phyloP scores from a whole-genome alignment of 345 rosid species.

The Physaria fendleri region DNA sequence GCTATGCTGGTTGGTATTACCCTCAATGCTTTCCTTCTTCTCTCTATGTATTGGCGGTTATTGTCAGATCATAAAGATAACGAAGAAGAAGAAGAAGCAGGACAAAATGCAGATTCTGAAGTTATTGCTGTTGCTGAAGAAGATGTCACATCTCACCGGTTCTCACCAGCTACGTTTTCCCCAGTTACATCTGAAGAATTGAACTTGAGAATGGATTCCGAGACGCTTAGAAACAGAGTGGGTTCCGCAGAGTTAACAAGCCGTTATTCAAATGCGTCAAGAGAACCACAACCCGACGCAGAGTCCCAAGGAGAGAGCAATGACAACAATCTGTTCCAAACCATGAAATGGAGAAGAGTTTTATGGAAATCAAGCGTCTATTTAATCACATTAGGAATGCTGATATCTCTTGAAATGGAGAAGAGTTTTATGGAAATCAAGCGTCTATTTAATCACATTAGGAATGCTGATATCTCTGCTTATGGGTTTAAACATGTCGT shows the following conservation, averaged over 20 bases:
- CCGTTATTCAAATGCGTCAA: slow-evolving; percentile 32
- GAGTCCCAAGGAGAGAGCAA: slow-evolving; percentile 25
- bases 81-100: slow-evolving; percentile 31
- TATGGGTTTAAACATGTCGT: slow-evolving; percentile 77
- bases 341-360: slow-evolving; percentile 41
- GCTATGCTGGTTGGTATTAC: slow-evolving; percentile 58
- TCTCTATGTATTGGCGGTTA: slow-evolving; percentile 61
- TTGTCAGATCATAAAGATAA: slow-evolving; percentile 52
- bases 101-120: slow-evolving; percentile 30
- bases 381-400: slow-evolving; percentile 57
- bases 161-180: slow-evolving; percentile 65
- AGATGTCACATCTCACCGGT: slow-evolving; percentile 53
- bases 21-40: slow-evolving; percentile 51
- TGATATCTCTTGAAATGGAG: slow-evolving; percentile 57
- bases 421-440: slow-evolving; percentile 45
- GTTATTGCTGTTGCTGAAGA: slow-evolving; percentile 38
- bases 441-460: slow-evolving; percentile 55
- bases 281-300: slow-evolving; percentile 34
- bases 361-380: slow-evolving; percentile 64
- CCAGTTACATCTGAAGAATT: slow-evolving; percentile 42
- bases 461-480: slow-evolving; percentile 69
- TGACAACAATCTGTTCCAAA: background rate
- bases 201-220: slow-evolving; percentile 35
- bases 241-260: slow-evolving; percentile 14
- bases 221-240: slow-evolving; percentile 41